A percentile compares a stretch with the other conserved stretches of the same genome.
Conservation (phyloP, 495 filamentous ascomycete genomes). For the Niebla homalea region DNA sequence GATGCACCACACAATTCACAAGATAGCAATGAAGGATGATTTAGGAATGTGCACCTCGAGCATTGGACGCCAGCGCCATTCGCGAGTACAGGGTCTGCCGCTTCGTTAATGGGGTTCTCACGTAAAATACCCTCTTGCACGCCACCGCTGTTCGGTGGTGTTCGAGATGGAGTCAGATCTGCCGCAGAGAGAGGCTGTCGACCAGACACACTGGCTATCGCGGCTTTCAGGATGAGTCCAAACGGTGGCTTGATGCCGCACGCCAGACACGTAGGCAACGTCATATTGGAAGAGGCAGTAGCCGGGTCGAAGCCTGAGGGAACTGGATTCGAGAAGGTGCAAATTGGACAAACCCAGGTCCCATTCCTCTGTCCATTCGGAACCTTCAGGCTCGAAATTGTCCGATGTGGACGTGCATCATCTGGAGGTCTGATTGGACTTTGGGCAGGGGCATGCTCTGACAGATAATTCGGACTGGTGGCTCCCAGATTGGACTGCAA, state of each 20-base stretch:
- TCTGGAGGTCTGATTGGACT: conserved; percentile 34
- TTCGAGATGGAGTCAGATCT: conserved; percentile 10
- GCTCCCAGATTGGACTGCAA: conserved; percentile 27
- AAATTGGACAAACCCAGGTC: conserved; percentile 98
- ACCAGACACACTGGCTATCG: conserved; percentile 53
- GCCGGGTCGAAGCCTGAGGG: conserved; percentile 83
- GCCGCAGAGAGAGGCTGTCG: conserved; percentile 28
- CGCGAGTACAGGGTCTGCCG: conserved; percentile 12
- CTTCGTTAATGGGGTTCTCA: conserved; percentile 7
- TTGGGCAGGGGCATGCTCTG: conserved; percentile 25
- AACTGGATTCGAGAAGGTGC: conserved; percentile 90
- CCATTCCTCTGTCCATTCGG: conserved; percentile 38
- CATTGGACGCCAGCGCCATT: conserved; percentile 42
- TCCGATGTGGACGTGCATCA: too few species aligned
- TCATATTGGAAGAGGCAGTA: conserved; percentile 58
- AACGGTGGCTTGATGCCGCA: conserved; percentile 90
- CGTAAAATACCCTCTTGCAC: too few species aligned
- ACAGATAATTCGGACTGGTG: conserved; percentile 15
- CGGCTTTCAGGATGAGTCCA: conserved; percentile 67
- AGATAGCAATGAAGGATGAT: conserved; percentile 71
- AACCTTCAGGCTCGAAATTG: conserved; percentile 36
- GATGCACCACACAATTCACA: conserved; percentile 90
- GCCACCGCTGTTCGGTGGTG: conserved; percentile 5
- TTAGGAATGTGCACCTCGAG: conserved; percentile 85
- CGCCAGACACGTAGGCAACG: conserved; percentile 74